Base-by-base conservation (phyloP, 139 green algal species). In the Eudorina sp. region DNA sequence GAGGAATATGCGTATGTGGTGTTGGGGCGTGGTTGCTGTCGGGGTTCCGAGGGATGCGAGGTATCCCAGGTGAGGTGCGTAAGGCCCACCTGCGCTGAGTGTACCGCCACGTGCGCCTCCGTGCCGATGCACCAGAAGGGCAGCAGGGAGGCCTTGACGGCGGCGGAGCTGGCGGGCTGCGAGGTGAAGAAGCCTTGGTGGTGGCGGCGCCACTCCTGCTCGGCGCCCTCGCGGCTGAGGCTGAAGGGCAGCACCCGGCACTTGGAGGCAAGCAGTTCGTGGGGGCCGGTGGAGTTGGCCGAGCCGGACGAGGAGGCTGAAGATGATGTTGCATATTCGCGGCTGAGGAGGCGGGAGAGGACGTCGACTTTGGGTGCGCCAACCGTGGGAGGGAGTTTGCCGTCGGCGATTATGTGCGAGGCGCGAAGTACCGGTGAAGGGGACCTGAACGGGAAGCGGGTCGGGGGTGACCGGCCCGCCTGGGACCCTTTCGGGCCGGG, bases 21-120 rank as follows among this genome's bases (percentile, higher is more conserved):
- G n/a, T n/a, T n/a, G n/a, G n/a, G n/a, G n/a, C n/a, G n/a, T n/a
- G n/a, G n/a, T n/a, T n/a, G n/a, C n/a, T n/a, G n/a, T n/a, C n/a
- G n/a, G n/a, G n/a, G n/a, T n/a, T n/a, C n/a, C n/a, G n/a, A n/a
- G n/a, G n/a, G n/a, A n/a, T n/a, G n/a, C n/a, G n/a, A n/a, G n/a
- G n/a, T n/a, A n/a, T n/a, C n/a, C n/a, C n/a, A n/a, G n/a, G n/a
- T n/a, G n/a, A n/a, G n/a, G n/a, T n/a, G n/a, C n/a, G n/a, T n/a
- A n/a, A n/a, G n/a, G n/a, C n/a, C n/a, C n/a, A 88, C 83, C 83
- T 88, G 83, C 25, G 83, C 83, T 25, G 68, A 82, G 7, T 72
- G 69, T 40, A 88, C 68, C 13, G 43, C 5, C 0, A 82, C 36
- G 4, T 74, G 27, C 0, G 51, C 83, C 58, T 82, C 48, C 48